Conservation (phyloP, 306 rosid genomes). For the Prunus kanzakura region DNA sequence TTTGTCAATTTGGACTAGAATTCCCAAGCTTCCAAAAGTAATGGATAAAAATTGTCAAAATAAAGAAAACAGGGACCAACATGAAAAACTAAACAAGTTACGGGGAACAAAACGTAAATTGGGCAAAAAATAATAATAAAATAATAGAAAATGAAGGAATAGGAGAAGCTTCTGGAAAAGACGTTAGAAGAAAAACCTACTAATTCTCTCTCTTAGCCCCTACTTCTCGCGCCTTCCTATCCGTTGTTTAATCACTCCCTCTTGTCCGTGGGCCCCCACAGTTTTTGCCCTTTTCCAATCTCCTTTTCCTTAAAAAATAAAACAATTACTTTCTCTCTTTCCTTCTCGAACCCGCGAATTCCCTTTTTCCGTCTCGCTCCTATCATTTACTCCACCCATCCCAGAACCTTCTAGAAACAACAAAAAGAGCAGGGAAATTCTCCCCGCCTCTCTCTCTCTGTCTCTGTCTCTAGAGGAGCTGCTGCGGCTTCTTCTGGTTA, state of each 20-base stretch:
- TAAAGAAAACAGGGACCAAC: background rate
- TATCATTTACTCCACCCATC: constrained; percentile 19
- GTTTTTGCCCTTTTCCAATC: background rate
- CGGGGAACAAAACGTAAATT: background rate
- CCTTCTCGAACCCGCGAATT: constrained; percentile 56
- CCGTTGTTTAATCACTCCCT: background rate
- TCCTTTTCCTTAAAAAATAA: background rate
- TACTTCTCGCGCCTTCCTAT: constrained; percentile 51
- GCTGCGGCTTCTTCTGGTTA: background rate
- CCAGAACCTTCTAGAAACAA: constrained; percentile 84
- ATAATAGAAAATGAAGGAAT: background rate
- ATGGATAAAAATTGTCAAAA: too few species aligned
- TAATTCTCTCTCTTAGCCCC: constrained; percentile 2
- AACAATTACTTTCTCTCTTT: constrained; percentile 15
- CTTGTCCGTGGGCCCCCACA: constrained; percentile 43
- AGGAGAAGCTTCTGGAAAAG: constrained; percentile 64
- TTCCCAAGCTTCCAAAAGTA: too few species aligned
- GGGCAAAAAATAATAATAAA: background rate
- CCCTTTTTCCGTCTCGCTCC: constrained; percentile 12
- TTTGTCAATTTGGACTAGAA: too few species aligned
- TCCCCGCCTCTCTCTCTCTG: constrained; percentile 12
- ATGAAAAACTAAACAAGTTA: background rate
- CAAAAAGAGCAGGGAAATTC: constrained; percentile 13
- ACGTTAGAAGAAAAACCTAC: constrained; percentile 9
- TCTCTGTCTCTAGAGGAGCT: background rate